Evolutionary conservation across 2,329 filamentous ascomycete species (phyloP).

Genomic region (Gaeumannomyces sp.): DNA sequence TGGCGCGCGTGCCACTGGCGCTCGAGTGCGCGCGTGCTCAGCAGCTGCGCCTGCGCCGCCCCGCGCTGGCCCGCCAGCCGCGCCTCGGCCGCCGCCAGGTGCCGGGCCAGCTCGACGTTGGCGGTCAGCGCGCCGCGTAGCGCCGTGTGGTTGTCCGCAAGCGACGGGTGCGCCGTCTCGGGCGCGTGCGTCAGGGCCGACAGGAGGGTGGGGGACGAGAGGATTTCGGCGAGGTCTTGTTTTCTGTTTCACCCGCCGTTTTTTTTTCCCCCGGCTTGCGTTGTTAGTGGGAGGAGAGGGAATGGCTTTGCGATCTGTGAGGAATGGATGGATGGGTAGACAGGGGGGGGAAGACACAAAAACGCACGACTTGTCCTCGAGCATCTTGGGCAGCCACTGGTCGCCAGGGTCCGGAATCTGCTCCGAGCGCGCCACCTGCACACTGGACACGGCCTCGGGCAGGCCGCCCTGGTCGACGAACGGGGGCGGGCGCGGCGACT

Average conservation of each 20-base stretch:
- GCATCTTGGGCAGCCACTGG: slow-evolving; percentile 69
- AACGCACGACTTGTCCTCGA: slow-evolving; percentile 77
- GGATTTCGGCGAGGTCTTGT: slow-evolving; percentile 66
- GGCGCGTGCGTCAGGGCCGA: slow-evolving; percentile 66
- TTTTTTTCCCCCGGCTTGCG: too few species aligned
- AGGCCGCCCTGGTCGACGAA: slow-evolving; percentile 20
- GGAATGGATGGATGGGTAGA: slow-evolving; percentile 4
- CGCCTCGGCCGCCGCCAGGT: slow-evolving; percentile 54
- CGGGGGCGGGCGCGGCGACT: slow-evolving; percentile 37
- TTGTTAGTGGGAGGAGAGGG: too few species aligned
- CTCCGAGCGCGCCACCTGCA: slow-evolving; percentile 24
- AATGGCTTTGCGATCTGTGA: too few species aligned
- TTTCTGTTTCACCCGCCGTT: too few species aligned
- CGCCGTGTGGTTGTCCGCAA: slow-evolving; percentile 56
- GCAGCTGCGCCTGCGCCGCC: slow-evolving; percentile 70
- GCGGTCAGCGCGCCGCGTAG: slow-evolving; percentile 64
- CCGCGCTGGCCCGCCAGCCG: slow-evolving; percentile 56
- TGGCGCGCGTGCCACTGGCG: slow-evolving; percentile 90
- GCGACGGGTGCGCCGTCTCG: slow-evolving; percentile 64
- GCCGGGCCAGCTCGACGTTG: slow-evolving; percentile 64
- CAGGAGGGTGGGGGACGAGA: slow-evolving; percentile 60
- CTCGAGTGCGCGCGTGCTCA: slow-evolving; percentile 80
- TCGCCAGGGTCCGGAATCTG: slow-evolving; percentile 54
- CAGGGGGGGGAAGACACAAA: background rate
- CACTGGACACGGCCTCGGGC: slow-evolving; percentile 18